These are phyloP conservation scores for Chaetomium fimeti DNA, from an alignment of 495 filamentous ascomycete genomes.

Conservation along the genomic window DNA sequence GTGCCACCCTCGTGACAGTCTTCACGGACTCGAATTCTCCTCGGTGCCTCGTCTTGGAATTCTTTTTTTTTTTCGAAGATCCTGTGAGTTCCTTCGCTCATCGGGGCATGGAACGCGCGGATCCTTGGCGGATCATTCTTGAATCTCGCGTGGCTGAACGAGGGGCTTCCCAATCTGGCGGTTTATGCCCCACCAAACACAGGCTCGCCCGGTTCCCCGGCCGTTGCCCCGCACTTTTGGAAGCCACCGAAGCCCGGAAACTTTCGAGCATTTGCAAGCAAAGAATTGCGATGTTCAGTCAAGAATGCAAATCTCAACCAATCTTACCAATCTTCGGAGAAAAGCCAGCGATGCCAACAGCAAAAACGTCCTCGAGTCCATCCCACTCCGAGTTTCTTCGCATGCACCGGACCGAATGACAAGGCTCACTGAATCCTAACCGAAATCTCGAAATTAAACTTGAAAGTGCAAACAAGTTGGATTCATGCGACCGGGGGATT, in stretches of 20 bases:
- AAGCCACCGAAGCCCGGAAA: not conserved
- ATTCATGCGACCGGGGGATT: too few relatives aligned
- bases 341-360: too few relatives aligned
- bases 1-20: too few relatives aligned
- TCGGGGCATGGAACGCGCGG: not conserved
- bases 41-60: not conserved
- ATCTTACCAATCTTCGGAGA: not conserved
- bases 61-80: not conserved
- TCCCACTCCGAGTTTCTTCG: too few relatives aligned
- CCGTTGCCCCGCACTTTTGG: not conserved
- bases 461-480: too few relatives aligned
- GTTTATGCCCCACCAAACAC: slow-evolving; percentile 18
- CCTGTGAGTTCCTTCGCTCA: not conserved
- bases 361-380: too few relatives aligned
- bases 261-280: not conserved
- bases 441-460: too few relatives aligned
- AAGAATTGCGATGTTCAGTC: not conserved
- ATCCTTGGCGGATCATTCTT: not conserved
- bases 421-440: too few relatives aligned
- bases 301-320: not conserved
- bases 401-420: too few relatives aligned
- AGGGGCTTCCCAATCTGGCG: slow-evolving; percentile 18
- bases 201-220: slow-evolving; percentile 5
- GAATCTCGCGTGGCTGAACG: slow-evolving; percentile 18
- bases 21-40: not conserved